Base-by-base conservation (phyloP, 805 yeast genomes). In the Nakazawaea populi region DNA sequence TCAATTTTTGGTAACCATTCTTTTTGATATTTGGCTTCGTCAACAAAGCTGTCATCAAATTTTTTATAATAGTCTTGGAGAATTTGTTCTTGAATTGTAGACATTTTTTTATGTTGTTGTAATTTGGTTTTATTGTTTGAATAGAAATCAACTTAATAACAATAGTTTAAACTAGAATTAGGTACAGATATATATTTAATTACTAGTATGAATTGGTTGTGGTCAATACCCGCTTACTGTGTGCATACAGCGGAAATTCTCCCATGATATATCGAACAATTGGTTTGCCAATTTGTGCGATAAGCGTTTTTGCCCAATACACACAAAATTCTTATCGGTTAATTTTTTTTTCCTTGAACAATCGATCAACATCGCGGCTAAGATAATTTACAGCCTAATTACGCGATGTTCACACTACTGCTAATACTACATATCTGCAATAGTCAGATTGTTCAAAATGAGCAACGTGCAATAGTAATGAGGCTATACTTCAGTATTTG, bases 1-100 rank as follows among this genome's bases (percentile, higher is more conserved):
- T 72, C 69, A 49, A 79, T 67, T 56, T 73, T 75, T 9, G 83
- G 83, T 44, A 68, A 55, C 73, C 73, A 79, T 31, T 67, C 56
- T 32, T 57, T 52, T 44, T 65, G 68, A 58, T 65, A 79, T 46
- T 71, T 49, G 18, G 27, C 14, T 12, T 44, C 41, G 28, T 49
- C 52, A 6, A 24, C 30, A 30, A 49, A 49, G 24, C 52, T 39
- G 41, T 11, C 47, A 30, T 49, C 52, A 12, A 49, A 38, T 32
- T 49, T 49, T 32, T 31, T 42, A 30, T 38, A 49, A 11, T 14
- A 38, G 10, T 43, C 30, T 18, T 39, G 32, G 18, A 49, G 35
- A 9, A 49, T 49, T 18, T 14, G 8, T 44, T 44, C 28, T 44
- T 49, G 52, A 7, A 27, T 36, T 10, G 35, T 32, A 8, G 47